Evolutionary conservation across 225 moss, liverwort and hornwort genomes (phyloP).

Genomic region (Asterella californica): DNA sequence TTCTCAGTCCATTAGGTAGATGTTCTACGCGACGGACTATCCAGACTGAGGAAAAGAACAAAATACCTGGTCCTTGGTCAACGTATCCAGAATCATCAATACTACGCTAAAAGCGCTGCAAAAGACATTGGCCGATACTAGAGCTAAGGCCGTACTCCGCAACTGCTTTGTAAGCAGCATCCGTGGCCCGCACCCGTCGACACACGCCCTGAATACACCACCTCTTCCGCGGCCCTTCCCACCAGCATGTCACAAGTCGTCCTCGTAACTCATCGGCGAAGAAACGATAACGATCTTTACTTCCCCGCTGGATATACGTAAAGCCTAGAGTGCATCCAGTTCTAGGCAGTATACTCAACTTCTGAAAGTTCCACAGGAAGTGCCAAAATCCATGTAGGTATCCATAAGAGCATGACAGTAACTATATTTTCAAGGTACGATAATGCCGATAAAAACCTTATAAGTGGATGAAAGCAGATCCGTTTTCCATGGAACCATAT

Average conservation of each 20-base stretch:
- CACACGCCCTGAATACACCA: conserved; percentile 85
- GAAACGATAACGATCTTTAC: conserved; percentile 85
- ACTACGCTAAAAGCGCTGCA: conserved; percentile 81
- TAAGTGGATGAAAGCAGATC: too few species aligned
- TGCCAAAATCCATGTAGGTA: neutral
- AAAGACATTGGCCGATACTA: conserved; percentile 74
- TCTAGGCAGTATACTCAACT: conserved; percentile 88
- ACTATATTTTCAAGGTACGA: neutral
- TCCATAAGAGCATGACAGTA: neutral
- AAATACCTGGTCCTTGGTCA: conserved; percentile 83
- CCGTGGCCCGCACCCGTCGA: conserved; percentile 95
- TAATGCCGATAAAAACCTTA: neutral
- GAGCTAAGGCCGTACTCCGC: conserved; percentile 91
- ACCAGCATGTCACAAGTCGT: conserved; percentile 84
- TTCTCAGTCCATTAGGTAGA: neutral
- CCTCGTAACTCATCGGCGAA: conserved; percentile 91
- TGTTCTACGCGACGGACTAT: neutral
- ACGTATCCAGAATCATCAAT: conserved; percentile 77
- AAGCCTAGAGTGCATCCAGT: conserved; percentile 86
- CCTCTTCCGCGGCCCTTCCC: conserved; percentile 94
- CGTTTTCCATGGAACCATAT: too few species aligned
- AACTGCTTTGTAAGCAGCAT: conserved; percentile 91
- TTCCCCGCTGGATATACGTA: conserved; percentile 82
- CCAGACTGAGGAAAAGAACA: neutral
- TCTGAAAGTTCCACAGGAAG: conserved; percentile 43